Evolutionary conservation across 1,284 basidiomycete species (phyloP).

Genomic region (Trametes sp.): DNA sequence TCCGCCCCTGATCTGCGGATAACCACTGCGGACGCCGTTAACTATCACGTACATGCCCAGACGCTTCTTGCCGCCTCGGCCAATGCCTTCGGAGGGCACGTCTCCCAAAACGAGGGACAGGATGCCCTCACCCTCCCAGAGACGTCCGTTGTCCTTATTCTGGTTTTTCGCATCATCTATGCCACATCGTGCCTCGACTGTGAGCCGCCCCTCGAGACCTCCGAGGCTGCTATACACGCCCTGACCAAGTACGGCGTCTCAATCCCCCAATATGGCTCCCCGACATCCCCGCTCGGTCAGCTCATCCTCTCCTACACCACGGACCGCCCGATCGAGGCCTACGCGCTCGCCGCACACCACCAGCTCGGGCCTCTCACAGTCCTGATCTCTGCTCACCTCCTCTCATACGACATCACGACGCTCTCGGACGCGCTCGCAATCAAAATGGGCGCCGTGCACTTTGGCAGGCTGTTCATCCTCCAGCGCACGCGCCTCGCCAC

Average conservation of each 20-base stretch:
- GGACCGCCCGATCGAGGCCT: constrained; percentile 43
- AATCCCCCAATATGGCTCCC: constrained; percentile 23
- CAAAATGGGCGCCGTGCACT: constrained; percentile 48
- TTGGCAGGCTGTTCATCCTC: constrained; percentile 49
- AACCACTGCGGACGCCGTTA: too few relatives aligned
- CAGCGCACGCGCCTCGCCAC: constrained; percentile 46
- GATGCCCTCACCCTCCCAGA: too few relatives aligned
- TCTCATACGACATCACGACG: constrained; percentile 40
- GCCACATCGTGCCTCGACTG: too few relatives aligned
- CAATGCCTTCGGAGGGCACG: too few relatives aligned
- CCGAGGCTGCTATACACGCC: too few relatives aligned
- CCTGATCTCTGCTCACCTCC: constrained; percentile 43
- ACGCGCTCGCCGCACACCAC: constrained; percentile 45
- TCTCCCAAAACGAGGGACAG: too few relatives aligned
- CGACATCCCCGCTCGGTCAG: constrained; percentile 36
- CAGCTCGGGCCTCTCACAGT: constrained; percentile 45
- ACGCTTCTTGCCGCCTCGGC: too few relatives aligned
- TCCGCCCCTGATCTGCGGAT: too few relatives aligned
- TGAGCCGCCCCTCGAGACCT: too few relatives aligned
- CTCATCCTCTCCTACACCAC: constrained; percentile 43
- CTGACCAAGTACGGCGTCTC: constrained; percentile 39
- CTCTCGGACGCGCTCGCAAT: constrained; percentile 44
- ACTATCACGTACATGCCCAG: too few relatives aligned
- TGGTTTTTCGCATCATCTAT: too few relatives aligned
- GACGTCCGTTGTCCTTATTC: too few relatives aligned